Conservation (phyloP, 352 stramenopile genomes). For the Aphanomyces astaci region DNA sequence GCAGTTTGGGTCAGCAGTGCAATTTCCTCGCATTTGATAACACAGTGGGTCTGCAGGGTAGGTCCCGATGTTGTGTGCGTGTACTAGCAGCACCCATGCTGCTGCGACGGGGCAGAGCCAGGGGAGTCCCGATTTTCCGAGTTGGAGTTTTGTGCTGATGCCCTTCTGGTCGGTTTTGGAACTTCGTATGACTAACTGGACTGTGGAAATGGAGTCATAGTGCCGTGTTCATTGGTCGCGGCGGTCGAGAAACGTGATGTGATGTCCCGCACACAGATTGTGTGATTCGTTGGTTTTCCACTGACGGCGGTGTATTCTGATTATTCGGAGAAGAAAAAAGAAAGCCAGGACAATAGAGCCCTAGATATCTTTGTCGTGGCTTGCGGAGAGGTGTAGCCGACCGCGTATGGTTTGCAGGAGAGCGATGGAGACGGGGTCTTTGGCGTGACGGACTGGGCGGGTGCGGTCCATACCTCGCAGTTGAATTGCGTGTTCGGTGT, state of each 20-base stretch:
- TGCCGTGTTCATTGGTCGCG: background rate
- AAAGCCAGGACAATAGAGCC: background rate
- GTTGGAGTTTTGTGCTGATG: background rate
- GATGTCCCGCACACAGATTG: background rate
- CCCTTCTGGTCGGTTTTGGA: background rate
- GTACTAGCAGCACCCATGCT: background rate
- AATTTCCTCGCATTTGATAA: background rate
- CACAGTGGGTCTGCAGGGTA: background rate
- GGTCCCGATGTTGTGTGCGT: background rate
- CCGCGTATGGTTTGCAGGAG: background rate
- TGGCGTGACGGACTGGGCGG: background rate
- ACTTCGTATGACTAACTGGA: background rate
- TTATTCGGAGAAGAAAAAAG: background rate
- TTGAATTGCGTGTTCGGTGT: background rate
- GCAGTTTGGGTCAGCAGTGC: no score
- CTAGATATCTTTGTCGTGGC: background rate
- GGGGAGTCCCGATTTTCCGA: background rate
- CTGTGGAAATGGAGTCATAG: background rate
- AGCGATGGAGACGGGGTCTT: background rate
- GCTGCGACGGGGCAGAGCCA: background rate
- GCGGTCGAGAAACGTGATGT: background rate
- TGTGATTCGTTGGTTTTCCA: background rate
- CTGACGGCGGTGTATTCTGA: background rate
- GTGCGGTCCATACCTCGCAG: background rate
- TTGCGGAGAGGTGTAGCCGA: background rate